A percentile compares a stretch with the other conserved stretches of the same genome.
phyloP scores from a whole-genome alignment of 2,329 filamentous ascomycete genomes.

The Scorias spongiosa region DNA sequence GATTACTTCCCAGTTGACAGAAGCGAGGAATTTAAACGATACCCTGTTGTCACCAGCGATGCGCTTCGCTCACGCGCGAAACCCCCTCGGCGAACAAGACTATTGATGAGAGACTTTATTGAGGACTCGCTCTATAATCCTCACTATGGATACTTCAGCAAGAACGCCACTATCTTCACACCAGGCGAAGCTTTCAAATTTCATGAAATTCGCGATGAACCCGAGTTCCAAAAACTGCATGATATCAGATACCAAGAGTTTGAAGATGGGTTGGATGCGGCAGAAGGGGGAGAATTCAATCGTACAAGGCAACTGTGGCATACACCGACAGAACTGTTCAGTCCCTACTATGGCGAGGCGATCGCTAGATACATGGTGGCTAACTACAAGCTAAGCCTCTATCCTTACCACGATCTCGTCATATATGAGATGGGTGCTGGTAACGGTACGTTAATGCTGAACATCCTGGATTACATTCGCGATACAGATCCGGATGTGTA shows the following conservation, averaged over 20 bases:
- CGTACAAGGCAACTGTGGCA: constrained; percentile 90
- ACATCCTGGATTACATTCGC: constrained; percentile 92
- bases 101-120: constrained; percentile 94
- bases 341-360: constrained; percentile 91
- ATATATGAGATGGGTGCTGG: constrained; percentile 99
- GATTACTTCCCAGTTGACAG: constrained; percentile 63
- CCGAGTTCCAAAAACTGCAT: constrained; percentile 64
- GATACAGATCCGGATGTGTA: constrained; percentile 83
- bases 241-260: constrained; percentile 75
- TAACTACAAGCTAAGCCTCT: constrained; percentile 88
- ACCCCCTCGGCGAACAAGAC: constrained; percentile 78
- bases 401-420: constrained; percentile 90
- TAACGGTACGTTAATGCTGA: constrained; percentile 94
- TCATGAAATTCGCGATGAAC: constrained; percentile 62
- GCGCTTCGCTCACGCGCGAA: constrained; percentile 58
- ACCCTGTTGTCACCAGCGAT: constrained; percentile 72
- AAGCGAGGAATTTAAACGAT: constrained; percentile 63
- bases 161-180: constrained; percentile 49
- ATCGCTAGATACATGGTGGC: constrained; percentile 90
- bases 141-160: constrained; percentile 19
- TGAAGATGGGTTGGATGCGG: constrained; percentile 69
- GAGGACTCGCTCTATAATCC: constrained; percentile 48
- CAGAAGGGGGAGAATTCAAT: constrained; percentile 38
- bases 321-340: constrained; percentile 92
- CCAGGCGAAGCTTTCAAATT: constrained; percentile 89